phyloP scores from a whole-genome alignment of 164 flowering plant genomes.

The Houttuynia cordata region DNA sequence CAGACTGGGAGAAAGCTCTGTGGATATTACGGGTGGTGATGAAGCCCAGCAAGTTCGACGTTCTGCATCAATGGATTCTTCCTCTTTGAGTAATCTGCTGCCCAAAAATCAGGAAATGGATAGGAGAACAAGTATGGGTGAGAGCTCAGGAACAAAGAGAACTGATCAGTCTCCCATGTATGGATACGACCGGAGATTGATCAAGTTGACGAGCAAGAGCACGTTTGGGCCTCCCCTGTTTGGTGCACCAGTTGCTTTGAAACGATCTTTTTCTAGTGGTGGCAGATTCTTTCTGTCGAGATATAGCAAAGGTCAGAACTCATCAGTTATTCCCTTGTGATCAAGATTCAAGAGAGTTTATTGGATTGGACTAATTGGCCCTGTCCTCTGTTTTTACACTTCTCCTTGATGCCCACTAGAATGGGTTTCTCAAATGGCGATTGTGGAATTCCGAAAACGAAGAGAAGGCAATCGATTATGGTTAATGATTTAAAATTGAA shows the following conservation, averaged over 20 bases:
- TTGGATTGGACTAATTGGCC: neutral
- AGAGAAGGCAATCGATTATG: no score
- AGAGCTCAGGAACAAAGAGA: neutral
- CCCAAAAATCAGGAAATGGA: constrained; percentile 11
- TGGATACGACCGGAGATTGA: constrained; percentile 14
- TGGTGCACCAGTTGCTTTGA: constrained; percentile 18
- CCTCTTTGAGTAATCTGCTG: constrained; percentile 8
- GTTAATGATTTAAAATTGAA: no score
- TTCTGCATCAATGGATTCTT: constrained; percentile 44
- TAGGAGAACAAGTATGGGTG: constrained; percentile 3
- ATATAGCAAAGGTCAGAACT: constrained; percentile 20
- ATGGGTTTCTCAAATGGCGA: no score
- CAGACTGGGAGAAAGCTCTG: neutral
- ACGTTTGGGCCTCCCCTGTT: neutral
- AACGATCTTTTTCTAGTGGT: constrained; percentile 35
- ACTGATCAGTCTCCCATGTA: constrained; percentile 5
- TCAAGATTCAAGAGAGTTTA: neutral
- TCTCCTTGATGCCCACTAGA: no score
- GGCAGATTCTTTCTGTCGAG: constrained; percentile 25
- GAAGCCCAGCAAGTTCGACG: constrained; percentile 25
- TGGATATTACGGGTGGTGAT: constrained; percentile 5
- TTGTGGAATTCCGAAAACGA: no score
- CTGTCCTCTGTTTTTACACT: no score
- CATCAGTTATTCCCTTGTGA: constrained; percentile 4
- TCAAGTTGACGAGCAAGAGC: constrained; percentile 20